Evolutionary conservation across 805 yeast species (phyloP).

Genomic region (Metschnikowia drakensbergensis): DNA sequence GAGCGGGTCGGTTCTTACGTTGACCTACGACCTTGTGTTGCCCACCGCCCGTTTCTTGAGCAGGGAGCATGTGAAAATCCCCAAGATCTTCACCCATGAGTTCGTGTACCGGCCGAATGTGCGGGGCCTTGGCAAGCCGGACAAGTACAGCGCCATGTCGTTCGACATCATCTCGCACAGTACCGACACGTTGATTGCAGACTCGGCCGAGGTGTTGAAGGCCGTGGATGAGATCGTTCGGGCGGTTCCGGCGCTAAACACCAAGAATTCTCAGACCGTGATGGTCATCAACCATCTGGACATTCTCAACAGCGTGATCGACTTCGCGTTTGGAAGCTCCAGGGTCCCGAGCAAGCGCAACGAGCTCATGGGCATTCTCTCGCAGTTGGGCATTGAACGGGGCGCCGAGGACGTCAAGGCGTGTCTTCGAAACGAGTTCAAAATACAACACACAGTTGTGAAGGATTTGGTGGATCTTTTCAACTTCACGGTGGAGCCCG

Average conservation of each 20-base stretch:
- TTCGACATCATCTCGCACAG: constrained; percentile 73
- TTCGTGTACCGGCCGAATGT: constrained; percentile 69
- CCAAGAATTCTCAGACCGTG: constrained; percentile 44
- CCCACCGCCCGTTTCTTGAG: constrained; percentile 88
- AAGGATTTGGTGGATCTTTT: constrained; percentile 74
- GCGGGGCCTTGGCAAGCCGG: constrained; percentile 64
- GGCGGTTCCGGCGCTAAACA: constrained; percentile 62
- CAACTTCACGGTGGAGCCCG: constrained; percentile 70
- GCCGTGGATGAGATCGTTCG: constrained; percentile 71
- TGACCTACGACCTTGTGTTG: constrained; percentile 84
- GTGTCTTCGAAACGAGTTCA: constrained; percentile 48
- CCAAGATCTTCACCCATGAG: constrained; percentile 71
- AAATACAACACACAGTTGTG: constrained; percentile 74
- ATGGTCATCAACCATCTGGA: constrained; percentile 79
- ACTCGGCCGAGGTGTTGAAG: constrained; percentile 84
- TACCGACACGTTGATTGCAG: constrained; percentile 15
- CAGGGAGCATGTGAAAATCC: constrained; percentile 45
- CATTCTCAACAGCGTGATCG: constrained; percentile 60
- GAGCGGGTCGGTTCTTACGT: constrained; percentile 81
- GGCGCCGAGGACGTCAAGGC: constrained; percentile 54
- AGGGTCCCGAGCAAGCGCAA: constrained; percentile 59
- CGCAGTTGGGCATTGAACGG: constrained; percentile 70
- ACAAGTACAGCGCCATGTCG: constrained; percentile 74
- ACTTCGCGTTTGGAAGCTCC: constrained; percentile 67
- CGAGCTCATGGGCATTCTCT: constrained; percentile 65